phyloP scores from a whole-genome alignment of 768 basidiomycete species.

The Rhodosporidiobolus sp. region DNA sequence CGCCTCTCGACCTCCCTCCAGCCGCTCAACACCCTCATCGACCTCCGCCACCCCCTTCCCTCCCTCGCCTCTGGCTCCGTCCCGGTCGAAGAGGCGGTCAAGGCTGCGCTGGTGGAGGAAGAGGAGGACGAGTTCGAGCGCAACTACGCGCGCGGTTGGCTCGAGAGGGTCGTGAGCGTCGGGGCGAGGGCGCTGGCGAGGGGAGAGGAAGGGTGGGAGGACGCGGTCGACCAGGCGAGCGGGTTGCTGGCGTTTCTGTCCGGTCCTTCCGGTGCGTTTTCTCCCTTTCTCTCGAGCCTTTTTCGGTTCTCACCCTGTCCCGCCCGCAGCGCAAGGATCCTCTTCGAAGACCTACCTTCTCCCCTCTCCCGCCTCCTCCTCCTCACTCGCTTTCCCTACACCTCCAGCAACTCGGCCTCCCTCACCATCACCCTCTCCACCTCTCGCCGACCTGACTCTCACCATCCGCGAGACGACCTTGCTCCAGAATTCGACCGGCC shows the following conservation, averaged over 20 bases:
- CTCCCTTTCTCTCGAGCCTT: background rate
- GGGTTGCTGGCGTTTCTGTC: slow-evolving; percentile 51
- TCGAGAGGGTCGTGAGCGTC: slow-evolving; percentile 62
- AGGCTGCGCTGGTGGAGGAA: slow-evolving; percentile 41
- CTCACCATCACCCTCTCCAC: slow-evolving; percentile 47
- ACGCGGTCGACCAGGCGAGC: slow-evolving; percentile 53
- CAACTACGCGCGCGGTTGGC: slow-evolving; percentile 67
- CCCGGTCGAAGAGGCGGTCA: slow-evolving; percentile 30
- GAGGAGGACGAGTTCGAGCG: slow-evolving; percentile 62
- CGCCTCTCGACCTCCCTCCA: background rate
- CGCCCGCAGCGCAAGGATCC: slow-evolving; percentile 54
- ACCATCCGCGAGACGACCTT: slow-evolving; percentile 66
- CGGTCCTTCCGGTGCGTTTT: slow-evolving; percentile 13
- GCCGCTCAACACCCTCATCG: background rate
- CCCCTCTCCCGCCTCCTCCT: slow-evolving; percentile 49
- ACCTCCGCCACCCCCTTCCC: slow-evolving; percentile 10
- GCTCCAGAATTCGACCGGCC: slow-evolving; percentile 63
- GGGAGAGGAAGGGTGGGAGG: slow-evolving; percentile 15
- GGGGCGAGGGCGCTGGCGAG: background rate
- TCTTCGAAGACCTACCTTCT: slow-evolving; percentile 63
- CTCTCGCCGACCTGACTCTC: slow-evolving; percentile 52
- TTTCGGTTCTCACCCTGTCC: slow-evolving; percentile 11
- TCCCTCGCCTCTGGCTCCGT: background rate
- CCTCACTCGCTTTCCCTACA: background rate
- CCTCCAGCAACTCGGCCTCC: slow-evolving; percentile 55